Evolutionary conservation across 371 early-diverging fungal genomes (phyloP).

Genomic region (Nosema muscidifuracis): DNA sequence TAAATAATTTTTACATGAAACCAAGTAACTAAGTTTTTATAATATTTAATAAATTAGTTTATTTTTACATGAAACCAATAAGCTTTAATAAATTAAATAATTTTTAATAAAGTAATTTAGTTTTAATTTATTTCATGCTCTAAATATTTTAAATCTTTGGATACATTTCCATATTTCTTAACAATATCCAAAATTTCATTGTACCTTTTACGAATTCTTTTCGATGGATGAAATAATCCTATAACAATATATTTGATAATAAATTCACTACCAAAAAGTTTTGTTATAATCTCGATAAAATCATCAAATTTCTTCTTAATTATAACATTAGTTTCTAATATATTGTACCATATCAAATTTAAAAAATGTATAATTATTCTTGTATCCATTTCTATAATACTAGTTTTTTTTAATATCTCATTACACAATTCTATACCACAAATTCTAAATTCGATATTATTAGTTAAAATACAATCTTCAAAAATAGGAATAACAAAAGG

Average conservation of each 20-base stretch:
- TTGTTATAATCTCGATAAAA: constrained; percentile 65
- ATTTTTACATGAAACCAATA: too few relatives aligned
- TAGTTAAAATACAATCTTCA: constrained; percentile 89
- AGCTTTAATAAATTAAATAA: too few relatives aligned
- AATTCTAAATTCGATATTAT: constrained; percentile 87
- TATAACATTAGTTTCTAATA: constrained; percentile 69
- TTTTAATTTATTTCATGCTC: too few relatives aligned
- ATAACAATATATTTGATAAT: constrained; percentile 71
- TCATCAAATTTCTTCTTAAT: constrained; percentile 75
- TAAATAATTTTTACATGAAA: too few relatives aligned
- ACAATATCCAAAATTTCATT: constrained; percentile 85
- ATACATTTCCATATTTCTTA: constrained; percentile 12
- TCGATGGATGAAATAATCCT: constrained; percentile 91
- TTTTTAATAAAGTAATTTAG: too few relatives aligned
- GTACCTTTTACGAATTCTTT: constrained; percentile 83
- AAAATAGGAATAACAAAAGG: constrained; percentile 82
- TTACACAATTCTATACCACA: constrained; percentile 85
- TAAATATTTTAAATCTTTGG: too few relatives aligned
- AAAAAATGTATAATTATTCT: constrained; percentile 81
- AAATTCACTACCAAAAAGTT: constrained; percentile 75
- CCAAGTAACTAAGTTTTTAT: too few relatives aligned
- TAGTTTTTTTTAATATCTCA: constrained; percentile 3
- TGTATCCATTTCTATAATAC: constrained; percentile 66
- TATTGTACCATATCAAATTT: constrained; percentile 89
- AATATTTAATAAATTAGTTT: too few relatives aligned